Evolutionary conservation across 805 yeast species (phyloP), one percentile per base, ranked within the genome.

Genomic region (Suhomyces tanzawaensis): DNA sequence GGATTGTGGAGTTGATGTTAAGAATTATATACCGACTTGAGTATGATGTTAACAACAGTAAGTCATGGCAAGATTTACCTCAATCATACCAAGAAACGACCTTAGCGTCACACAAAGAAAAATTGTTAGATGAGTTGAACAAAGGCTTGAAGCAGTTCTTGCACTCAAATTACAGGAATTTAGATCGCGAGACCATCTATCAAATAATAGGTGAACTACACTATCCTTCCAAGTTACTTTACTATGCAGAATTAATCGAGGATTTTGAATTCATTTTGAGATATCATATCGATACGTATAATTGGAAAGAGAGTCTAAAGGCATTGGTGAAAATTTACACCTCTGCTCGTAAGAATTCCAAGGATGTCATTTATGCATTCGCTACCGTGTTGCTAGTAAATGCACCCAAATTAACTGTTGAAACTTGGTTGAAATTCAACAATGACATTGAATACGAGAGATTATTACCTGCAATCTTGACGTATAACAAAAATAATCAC

Each of bases 251-350:
- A 23, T 53, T 80, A 14, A 72, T 83, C 6, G 69, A 76, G 31
- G 96, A 93, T 55, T 77, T 72, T 53, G 78, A 77, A 31, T 85
- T 74, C 57, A 82, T 88, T 1, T 57, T 90, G 21, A 68, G 79
- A 5, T 79, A 82, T 57, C 79, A 89, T 75, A 71, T 90, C 9
- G 76, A 80, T 36, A 56, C 71, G 19, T 83, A 81, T 44, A 74
- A 81, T 43, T 93, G 96, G 95, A 57, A 65, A 11, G 81, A 81
- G 40, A 84, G 95, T 0, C 57, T 87, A 36, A 75, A 76, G 36
- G 74, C 79, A 0, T 48, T 83, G 26, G 50, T 78, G n/a, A 64
- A 69, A 26, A 68, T 75, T 29, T 72, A 72, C 37, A 70, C 72
- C 28, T 30, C 41, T n/a, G 19, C 30, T 13, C 37, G 40, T 1